Conservation (phyloP, 2,329 filamentous ascomycete species). For the Lasiodiplodia sp. region DNA sequence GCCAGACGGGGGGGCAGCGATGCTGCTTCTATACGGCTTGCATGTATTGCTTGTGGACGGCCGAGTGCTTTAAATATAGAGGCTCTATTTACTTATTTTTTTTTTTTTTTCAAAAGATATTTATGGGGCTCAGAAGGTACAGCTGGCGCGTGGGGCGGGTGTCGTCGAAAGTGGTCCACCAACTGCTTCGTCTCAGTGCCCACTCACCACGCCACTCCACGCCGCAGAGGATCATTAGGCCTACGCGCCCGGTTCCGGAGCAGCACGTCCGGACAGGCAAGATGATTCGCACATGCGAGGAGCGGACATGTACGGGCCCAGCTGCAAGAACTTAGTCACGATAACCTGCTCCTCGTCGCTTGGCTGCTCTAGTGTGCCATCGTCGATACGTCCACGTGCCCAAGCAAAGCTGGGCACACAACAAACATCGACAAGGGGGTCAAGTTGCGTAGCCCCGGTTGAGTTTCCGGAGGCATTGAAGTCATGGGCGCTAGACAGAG, state of each 20-base stretch:
- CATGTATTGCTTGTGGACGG: too few relatives aligned
- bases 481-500: background rate
- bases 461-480: background rate
- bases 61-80: background rate
- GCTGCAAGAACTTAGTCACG: background rate
- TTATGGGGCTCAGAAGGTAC: too few relatives aligned
- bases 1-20: background rate
- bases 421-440: background rate
- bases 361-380: background rate
- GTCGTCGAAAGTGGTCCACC: background rate
- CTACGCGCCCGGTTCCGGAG: background rate
- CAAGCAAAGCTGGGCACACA: background rate
- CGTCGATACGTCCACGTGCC: slow-evolving; percentile 3
- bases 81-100: too few relatives aligned
- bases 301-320: background rate
- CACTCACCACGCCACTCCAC: slow-evolving; percentile 13
- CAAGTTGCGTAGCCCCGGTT: background rate
- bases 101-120: too few relatives aligned
- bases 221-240: slow-evolving; percentile 1
- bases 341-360: background rate
- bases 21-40: background rate
- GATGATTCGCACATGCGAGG: background rate
- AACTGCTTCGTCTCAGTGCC: slow-evolving; percentile 2
- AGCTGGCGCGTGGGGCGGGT: background rate
- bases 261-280: background rate